A percentile compares a stretch with the other conserved stretches of the same genome.
phyloP scores from a whole-genome alignment of 192 early-diverging fungal species.

The Coemansia sp. region DNA sequence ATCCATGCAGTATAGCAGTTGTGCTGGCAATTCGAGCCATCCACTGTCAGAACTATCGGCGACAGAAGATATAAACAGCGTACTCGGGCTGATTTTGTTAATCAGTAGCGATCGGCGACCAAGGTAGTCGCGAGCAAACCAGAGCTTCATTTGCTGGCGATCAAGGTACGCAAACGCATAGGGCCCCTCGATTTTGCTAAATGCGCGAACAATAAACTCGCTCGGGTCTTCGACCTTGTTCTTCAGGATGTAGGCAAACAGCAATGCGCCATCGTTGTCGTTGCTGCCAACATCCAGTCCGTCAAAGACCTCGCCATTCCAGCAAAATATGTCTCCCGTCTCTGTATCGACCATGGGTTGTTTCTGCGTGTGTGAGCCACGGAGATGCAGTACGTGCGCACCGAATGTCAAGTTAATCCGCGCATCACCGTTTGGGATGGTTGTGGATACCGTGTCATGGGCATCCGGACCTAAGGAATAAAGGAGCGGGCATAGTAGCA shows the following conservation, averaged over 20 bases:
- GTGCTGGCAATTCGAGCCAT: slow-evolving; percentile 80
- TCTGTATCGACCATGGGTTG: slow-evolving; percentile 63
- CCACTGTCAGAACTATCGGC: slow-evolving; percentile 11
- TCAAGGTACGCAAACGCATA: slow-evolving; percentile 79
- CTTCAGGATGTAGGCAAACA: slow-evolving; percentile 47
- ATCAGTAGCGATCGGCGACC: slow-evolving; percentile 72
- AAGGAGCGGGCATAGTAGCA: background rate
- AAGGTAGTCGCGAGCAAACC: slow-evolving; percentile 86
- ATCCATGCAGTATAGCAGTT: slow-evolving; percentile 75
- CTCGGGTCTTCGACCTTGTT: slow-evolving; percentile 12
- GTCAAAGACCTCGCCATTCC: slow-evolving; percentile 94
- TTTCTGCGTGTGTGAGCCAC: slow-evolving; percentile 58
- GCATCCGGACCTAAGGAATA: slow-evolving; percentile 31
- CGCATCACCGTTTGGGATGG: background rate
- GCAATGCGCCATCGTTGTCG: slow-evolving; percentile 63
- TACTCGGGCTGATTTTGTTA: slow-evolving; percentile 13
- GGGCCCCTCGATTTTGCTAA: slow-evolving; percentile 73
- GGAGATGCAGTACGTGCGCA: slow-evolving; percentile 69
- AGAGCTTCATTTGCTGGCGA: slow-evolving; percentile 50
- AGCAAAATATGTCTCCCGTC: slow-evolving; percentile 62
- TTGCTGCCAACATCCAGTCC: slow-evolving; percentile 63
- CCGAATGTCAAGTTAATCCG: slow-evolving; percentile 17
- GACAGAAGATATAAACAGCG: slow-evolving; percentile 59
- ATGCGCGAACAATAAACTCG: slow-evolving; percentile 43
- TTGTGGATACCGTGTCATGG: slow-evolving; percentile 2